phyloP scores from a whole-genome alignment of 2,329 filamentous ascomycete species.

The Microthyrium microscopicum region DNA sequence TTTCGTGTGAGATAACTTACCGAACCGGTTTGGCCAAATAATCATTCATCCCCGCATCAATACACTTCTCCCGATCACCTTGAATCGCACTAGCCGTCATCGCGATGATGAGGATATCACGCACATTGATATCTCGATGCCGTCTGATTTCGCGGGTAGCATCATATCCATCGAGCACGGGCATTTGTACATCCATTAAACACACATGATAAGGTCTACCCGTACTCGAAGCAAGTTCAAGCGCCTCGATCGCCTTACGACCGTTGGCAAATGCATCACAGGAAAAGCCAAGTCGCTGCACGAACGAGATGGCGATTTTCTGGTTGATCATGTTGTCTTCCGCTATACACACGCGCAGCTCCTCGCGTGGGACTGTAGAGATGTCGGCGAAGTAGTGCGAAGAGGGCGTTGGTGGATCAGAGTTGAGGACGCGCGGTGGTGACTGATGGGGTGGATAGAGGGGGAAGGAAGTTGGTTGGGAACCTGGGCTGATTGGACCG shows the following conservation, averaged over 20 bases:
- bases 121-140: constrained; percentile 59
- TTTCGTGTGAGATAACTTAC: constrained; percentile 8
- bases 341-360: constrained; percentile 78
- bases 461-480: constrained; percentile 24
- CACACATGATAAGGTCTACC: constrained; percentile 74
- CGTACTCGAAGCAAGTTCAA: constrained; percentile 55
- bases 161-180: constrained; percentile 48
- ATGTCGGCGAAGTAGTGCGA: no score
- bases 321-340: constrained; percentile 94
- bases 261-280: constrained; percentile 87
- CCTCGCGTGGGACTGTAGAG: constrained; percentile 53
- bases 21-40: constrained; percentile 93
- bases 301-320: constrained; percentile 83
- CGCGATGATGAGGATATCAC: constrained; percentile 79
- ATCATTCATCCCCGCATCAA: constrained; percentile 96
- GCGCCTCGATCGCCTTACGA: constrained; percentile 67
- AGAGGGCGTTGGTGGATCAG: constrained; percentile 19
- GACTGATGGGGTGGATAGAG: no score
- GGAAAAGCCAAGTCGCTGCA: constrained; percentile 67
- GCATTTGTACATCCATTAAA: constrained; percentile 96
- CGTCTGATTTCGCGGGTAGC: constrained; percentile 69
- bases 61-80: constrained; percentile 83
- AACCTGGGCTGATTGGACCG: constrained; percentile 17
- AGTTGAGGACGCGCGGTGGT: neutral
- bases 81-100: constrained; percentile 95